Evolutionary conservation across 768 basidiomycete species (phyloP), one percentile per base, ranked within the genome.

Genomic region (Bullera alba): DNA sequence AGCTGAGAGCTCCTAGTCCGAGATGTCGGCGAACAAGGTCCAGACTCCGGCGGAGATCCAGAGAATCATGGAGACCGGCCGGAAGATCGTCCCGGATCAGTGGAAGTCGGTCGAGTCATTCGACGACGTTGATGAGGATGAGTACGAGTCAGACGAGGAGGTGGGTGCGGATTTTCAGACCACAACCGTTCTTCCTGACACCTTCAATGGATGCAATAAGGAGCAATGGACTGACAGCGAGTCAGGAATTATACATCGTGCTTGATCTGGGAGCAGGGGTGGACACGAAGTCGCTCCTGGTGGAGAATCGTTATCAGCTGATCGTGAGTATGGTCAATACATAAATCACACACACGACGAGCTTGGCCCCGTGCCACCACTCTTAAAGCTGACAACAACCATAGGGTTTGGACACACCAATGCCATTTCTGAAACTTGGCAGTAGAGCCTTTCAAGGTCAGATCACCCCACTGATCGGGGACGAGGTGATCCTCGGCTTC

Each of bases 201-300:
- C 17, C 23, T 22, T n/a, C n/a, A n/a, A n/a, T n/a, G n/a, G n/a
- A n/a, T n/a, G n/a, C n/a, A n/a, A n/a, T n/a, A n/a, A n/a, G n/a
- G n/a, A n/a, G n/a, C n/a, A n/a, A n/a, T n/a, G n/a, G n/a, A n/a
- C n/a, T n/a, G n/a, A n/a, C n/a, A n/a, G 30, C 16, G 39, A 19
- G 8, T 6, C 77, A 91, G 41, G 79, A 80, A 28, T 86, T 91
- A 62, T 73, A 74, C 16, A 87, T 87, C 2, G 90, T 87, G 85
- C 78, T 79, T 3, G 79, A 79, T 57, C 74, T 75, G 10, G 79
- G 80, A 41, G 85, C 88, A 26, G 56, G 60, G 19, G 36, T 60
- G 3, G 62, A 60, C 38, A 25, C 58, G 2, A 57, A 62, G 35
- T 53, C 56, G 5, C 49, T 71, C 30, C 70, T 68, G 53, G 69